Evolutionary conservation across 805 yeast species (phyloP), one percentile per base, ranked within the genome.

Genomic region (Candida maesae): DNA sequence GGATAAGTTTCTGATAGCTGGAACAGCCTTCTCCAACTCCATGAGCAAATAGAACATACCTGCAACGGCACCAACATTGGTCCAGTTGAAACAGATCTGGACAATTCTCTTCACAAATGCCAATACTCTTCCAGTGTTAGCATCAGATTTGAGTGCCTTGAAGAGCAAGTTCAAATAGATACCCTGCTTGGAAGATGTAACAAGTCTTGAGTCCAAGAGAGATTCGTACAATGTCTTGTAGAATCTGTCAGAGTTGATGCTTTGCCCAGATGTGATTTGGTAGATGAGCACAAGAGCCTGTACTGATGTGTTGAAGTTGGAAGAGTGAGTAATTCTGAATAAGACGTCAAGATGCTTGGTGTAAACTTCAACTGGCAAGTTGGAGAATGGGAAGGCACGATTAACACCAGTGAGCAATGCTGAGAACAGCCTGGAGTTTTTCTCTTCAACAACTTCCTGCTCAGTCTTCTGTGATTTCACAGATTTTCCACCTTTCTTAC

Each of bases 361-460:
- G 57, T 82, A 87, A 6, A 77, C 75, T 21, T 82, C 80, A 28
- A 79, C 74, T 14, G 88, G 81, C 40, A 93, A 68, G 48, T 79
- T 73, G 2, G 95, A 80, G 60, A 86, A 93, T 41, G 98, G 98
- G 72, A 87, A 91, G 1, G 98, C 90, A 66, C 99, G 84, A 61
- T 93, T 93, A 44, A 93, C 76, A 52, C 99, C 99, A 1, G 99
- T 88, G 50, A 93, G 74, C 42, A 93, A 73, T 13, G 96, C 96
- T 21, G 96, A 81, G 53, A 91, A 87, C 52, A 91, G 65, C 55
- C 85, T 86, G 33, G 95, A 74, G 55, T 81, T 84, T 53, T 82
- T 86, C 60, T 93, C 98, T 56, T 88, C 86, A 17, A 68, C 45
- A 1, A 82, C 64, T 51, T 84, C 91, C 32, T 65, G 66, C 46